These are phyloP conservation scores for Pilatotrama ljubarskyi DNA, from an alignment of 768 basidiomycete species.

Conservation along the genomic window DNA sequence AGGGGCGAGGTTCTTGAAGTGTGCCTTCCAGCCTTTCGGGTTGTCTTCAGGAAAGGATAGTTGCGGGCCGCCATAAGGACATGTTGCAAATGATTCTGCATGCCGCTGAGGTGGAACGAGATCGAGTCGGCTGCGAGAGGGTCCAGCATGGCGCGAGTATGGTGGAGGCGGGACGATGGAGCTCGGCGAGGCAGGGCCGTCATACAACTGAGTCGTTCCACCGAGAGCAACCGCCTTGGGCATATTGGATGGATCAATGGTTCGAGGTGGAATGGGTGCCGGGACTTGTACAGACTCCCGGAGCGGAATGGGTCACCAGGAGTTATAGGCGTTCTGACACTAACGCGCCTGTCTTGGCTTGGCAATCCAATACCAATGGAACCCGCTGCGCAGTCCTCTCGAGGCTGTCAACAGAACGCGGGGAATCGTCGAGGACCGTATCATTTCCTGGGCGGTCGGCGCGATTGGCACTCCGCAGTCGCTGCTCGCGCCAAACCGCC, in stretches of 20 bases:
- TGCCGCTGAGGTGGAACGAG: neutral
- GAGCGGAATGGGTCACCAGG: too few species aligned
- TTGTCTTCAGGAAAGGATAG: neutral
- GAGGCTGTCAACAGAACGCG: neutral
- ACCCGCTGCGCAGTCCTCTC: neutral
- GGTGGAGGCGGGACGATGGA: neutral
- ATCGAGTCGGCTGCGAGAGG: neutral
- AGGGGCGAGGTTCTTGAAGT: conserved; percentile 13
- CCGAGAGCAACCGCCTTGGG: neutral
- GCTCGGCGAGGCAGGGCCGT: neutral
- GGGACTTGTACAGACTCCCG: too few species aligned
- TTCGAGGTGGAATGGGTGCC: neutral
- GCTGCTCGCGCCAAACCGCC: neutral
- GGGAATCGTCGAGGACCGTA: neutral
- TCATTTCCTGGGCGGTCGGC: neutral
- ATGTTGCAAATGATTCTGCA: neutral
- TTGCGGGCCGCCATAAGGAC: neutral
- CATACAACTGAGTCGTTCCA: neutral
- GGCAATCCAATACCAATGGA: neutral
- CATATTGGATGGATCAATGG: neutral
- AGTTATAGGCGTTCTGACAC: too few species aligned
- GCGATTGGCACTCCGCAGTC: neutral
- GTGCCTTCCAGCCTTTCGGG: conserved; percentile 3
- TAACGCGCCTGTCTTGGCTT: too few species aligned
- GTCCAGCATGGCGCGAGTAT: neutral